Conservation (phyloP, 306 rosid species). For the Trifolium pratense region DNA sequence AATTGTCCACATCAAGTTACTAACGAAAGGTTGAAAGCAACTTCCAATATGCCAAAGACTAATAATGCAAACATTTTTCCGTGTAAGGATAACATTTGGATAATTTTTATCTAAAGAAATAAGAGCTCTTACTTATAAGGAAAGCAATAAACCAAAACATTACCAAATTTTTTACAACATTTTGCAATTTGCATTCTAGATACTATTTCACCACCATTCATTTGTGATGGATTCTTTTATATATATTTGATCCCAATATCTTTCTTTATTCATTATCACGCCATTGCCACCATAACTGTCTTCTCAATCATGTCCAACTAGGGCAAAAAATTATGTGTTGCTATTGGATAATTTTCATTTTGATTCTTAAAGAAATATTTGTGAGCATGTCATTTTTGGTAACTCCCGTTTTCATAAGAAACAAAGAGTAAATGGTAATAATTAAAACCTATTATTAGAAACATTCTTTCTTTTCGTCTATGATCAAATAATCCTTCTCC, state of each 20-base stretch:
- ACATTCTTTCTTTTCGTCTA: slow-evolving; percentile 28
- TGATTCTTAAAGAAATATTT: slow-evolving; percentile 20
- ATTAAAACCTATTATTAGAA: slow-evolving; percentile 33
- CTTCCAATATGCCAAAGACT: slow-evolving; percentile 36
- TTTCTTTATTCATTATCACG: slow-evolving; percentile 35
- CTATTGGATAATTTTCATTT: slow-evolving; percentile 23
- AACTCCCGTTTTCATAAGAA: slow-evolving; percentile 27
- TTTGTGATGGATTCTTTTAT: slow-evolving; percentile 10
- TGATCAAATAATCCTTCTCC: slow-evolving; percentile 25
- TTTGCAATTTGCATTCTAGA: slow-evolving; percentile 11
- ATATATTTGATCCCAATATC: slow-evolving; percentile 30
- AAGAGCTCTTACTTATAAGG: slow-evolving; percentile 41
- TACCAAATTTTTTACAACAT: slow-evolving; percentile 39
- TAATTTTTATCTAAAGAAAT: slow-evolving; percentile 29
- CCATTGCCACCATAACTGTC: slow-evolving; percentile 26
- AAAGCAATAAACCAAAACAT: slow-evolving; percentile 39
- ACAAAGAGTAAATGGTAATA: neutral
- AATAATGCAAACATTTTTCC: slow-evolving; percentile 45
- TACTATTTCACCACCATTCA: slow-evolving; percentile 32
- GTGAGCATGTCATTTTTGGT: slow-evolving; percentile 11
- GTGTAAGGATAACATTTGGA: slow-evolving; percentile 41
- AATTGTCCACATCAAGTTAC: slow-evolving; percentile 47
- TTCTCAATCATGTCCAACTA: slow-evolving; percentile 35
- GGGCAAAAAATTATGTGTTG: slow-evolving; percentile 17
- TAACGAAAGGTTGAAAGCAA: slow-evolving; percentile 45